phyloP scores from a whole-genome alignment of 1,139 yeast species.

The Sugiyamaella novakii region DNA sequence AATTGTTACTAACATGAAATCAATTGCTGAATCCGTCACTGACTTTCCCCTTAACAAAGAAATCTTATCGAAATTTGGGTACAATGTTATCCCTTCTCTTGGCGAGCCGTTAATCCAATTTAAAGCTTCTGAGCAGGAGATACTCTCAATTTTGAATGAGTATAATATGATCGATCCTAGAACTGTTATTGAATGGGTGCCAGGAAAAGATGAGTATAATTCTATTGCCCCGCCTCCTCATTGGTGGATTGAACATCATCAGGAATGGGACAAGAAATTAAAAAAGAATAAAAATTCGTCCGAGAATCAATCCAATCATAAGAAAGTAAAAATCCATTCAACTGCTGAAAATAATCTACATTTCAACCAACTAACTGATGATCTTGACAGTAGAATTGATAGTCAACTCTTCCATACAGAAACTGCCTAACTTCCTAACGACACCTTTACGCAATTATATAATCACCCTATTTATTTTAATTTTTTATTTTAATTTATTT shows the following conservation, averaged over 20 bases:
- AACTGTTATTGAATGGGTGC: background rate
- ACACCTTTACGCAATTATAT: too few species aligned
- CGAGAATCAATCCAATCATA: background rate
- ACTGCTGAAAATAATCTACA: background rate
- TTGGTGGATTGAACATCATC: constrained; percentile 1
- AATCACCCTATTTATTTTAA: too few species aligned
- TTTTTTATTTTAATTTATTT: background rate
- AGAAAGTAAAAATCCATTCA: background rate
- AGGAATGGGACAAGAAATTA: background rate
- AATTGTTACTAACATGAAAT: constrained; percentile 11
- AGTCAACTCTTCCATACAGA: background rate
- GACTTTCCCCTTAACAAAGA: constrained; percentile 6
- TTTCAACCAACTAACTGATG: background rate
- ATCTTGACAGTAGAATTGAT: constrained; percentile 6
- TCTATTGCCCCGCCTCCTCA: constrained; percentile 7
- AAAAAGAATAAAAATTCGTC: background rate
- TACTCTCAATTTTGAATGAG: background rate
- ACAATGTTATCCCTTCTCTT: background rate
- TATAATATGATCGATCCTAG: constrained; percentile 8
- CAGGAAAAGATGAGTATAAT: background rate
- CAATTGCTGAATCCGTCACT: constrained; percentile 10
- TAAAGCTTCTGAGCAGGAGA: background rate
- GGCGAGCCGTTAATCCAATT: constrained; percentile 1
- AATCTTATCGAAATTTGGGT: background rate
- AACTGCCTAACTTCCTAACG: too few species aligned